Evolutionary conservation across 805 yeast genomes (phyloP).

Genomic region (Metschnikowia aberdeeniae): DNA sequence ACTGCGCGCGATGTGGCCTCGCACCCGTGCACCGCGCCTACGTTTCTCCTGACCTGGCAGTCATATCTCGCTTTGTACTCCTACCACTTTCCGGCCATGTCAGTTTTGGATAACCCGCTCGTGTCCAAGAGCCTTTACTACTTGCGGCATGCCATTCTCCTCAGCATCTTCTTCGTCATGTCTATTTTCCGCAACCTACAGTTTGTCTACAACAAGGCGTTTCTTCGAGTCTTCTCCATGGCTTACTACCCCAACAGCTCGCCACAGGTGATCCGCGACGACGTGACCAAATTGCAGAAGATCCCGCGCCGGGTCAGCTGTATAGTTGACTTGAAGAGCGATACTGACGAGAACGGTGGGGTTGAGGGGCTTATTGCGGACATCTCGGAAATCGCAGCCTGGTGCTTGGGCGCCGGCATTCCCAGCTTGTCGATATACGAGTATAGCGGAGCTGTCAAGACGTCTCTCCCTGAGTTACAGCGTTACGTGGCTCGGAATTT

Average conservation of each 20-base stretch:
- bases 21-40: conserved; percentile 1
- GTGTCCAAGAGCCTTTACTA: conserved; percentile 6
- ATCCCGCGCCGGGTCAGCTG: conserved; percentile 75
- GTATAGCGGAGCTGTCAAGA: conserved; percentile 56
- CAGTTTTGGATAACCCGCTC: background rate
- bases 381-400: conserved; percentile 71
- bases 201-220: conserved; percentile 47
- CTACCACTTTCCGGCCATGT: background rate
- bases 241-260: conserved; percentile 67
- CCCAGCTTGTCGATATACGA: conserved; percentile 73
- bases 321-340: conserved; percentile 67
- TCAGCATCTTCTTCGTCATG: conserved; percentile 51
- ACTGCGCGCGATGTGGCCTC: background rate
- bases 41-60: background rate
- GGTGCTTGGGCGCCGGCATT: conserved; percentile 91
- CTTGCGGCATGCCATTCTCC: conserved; percentile 23
- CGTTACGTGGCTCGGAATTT: conserved; percentile 56
- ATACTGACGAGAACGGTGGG: conserved; percentile 87
- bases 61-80: background rate
- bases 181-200: conserved; percentile 53
- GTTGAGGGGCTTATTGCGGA: conserved; percentile 74
- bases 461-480: conserved; percentile 45
- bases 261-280: conserved; percentile 83
- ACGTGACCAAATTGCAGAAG: conserved; percentile 67
- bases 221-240: conserved; percentile 52